Base-by-base conservation (phyloP, 1,284 basidiomycete species). In the Tremellales sp. region DNA sequence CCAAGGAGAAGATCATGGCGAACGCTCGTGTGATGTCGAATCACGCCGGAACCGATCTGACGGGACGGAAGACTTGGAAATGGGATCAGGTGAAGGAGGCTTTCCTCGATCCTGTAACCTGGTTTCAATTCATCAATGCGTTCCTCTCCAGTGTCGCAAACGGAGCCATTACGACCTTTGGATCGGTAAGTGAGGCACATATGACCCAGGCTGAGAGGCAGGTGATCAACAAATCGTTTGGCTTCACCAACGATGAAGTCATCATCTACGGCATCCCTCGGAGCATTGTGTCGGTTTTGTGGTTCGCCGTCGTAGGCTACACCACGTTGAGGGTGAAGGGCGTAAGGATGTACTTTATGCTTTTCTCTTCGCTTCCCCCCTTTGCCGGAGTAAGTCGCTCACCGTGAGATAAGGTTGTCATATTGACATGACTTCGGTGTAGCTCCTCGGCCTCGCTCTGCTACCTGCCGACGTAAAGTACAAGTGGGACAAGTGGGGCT, bases 241-340 rank as follows among this genome's bases (percentile, higher is more conserved):
- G 52, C 14, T 56, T 48, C 34, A 59, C 56, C 18, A 49, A 59
- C 24, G 50, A 58, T 9, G 48, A 68, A 41, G 60, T 63, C 36
- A 61, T 70, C 40, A 47, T 66, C 5, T 59, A 67, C 40, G 51
- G 57, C 43, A 62, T 68, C 22, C 66, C 66, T 10, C 56, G 59
- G 35, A 56, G 46, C 26, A 61, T 58, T 9, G 44, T 66, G 40
- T 59, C 57, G 4, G 61, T 64, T n/a, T 42, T 50, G n/a, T 65
- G 63, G 56, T 67, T 65, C 45, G 46, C 66, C 24, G 37, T 71
- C 22, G 58, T 68, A 10, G 64, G 61, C 2, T 51, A 58, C 22
- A 43, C 59, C 37, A 67, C 65, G 3, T 53, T 53, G 41, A 58
- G 48, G 26, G 51, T 35, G 34, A 53, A 53, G 39, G 51, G 51